A percentile compares a stretch with the other conserved stretches of the same genome.
These are phyloP conservation scores for Yarrowia sp. DNA, from an alignment of 805 yeast species.

Conservation along the genomic window DNA sequence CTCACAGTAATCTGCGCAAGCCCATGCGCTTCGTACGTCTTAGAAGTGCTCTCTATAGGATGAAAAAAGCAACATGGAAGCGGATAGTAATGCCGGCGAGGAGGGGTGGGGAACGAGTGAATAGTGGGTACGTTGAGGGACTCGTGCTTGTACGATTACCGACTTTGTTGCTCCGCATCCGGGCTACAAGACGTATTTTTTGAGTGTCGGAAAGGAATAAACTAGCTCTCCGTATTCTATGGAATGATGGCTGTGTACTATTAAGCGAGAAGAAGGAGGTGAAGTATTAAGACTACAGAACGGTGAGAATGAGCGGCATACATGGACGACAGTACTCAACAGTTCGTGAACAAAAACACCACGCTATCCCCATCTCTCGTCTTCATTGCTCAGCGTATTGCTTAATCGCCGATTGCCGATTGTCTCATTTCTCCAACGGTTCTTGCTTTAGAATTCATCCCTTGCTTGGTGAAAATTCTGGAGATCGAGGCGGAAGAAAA, in stretches of 20 bases:
- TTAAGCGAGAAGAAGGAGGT: too few species aligned
- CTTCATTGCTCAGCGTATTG: neutral
- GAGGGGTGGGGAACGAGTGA: too few species aligned
- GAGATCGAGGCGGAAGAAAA: neutral
- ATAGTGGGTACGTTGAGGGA: too few species aligned
- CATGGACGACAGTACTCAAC: too few species aligned
- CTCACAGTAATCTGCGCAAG: conserved; percentile 9
- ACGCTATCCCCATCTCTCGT: neutral
- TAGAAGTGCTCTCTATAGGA: neutral
- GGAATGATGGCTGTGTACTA: conserved; percentile 9
- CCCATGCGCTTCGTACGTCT: conserved; percentile 9
- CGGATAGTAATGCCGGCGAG: neutral
- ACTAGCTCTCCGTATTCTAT: neutral
- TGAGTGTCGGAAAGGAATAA: neutral
- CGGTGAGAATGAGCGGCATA: too few species aligned
- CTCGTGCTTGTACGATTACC: too few species aligned
- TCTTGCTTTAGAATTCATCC: conserved; percentile 20
- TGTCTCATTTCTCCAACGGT: conserved; percentile 20
- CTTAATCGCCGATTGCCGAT: conserved; percentile 5
- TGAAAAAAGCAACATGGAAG: neutral
- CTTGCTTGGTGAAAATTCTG: conserved; percentile 9
- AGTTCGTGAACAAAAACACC: too few species aligned
- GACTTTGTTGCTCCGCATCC: neutral
- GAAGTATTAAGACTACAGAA: too few species aligned
- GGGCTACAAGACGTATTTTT: neutral